These are phyloP conservation scores for Thalia dealbata DNA, from an alignment of 176 grass and related monocot genomes.

Conservation along the genomic window DNA sequence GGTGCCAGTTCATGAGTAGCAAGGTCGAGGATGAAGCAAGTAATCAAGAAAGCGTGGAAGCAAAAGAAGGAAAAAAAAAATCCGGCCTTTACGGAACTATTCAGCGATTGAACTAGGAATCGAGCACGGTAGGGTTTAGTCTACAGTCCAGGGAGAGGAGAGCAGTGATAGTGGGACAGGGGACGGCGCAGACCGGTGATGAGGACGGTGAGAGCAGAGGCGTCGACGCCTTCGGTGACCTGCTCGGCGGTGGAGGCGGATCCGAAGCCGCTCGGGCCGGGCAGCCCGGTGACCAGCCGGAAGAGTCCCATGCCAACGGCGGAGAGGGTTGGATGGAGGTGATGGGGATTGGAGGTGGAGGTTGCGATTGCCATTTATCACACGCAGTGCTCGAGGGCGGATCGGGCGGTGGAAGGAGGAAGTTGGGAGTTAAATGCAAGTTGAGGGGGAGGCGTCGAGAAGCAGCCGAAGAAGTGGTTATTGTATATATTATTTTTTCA, in stretches of 20 bases:
- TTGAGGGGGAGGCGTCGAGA: too few relatives aligned
- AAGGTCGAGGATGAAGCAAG: too few relatives aligned
- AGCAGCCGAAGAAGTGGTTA: too few relatives aligned
- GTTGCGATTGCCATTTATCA: too few relatives aligned
- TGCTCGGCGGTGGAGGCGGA: conserved; percentile 75
- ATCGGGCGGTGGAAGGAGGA: too few relatives aligned
- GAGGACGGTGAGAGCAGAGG: conserved; percentile 55
- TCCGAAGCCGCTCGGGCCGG: conserved; percentile 70
- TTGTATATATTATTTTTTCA: too few relatives aligned
- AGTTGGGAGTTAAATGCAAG: too few relatives aligned
- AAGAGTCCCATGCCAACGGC: conserved; percentile 36
- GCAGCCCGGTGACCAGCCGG: conserved; percentile 56
- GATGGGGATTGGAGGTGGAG: neutral
- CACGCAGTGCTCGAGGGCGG: too few relatives aligned
- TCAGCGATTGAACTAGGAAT: neutral
- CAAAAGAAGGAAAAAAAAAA: neutral
- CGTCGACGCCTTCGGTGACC: conserved; percentile 59
- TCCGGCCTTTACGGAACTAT: neutral
- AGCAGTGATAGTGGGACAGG: neutral
- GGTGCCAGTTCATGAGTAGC: too few relatives aligned
- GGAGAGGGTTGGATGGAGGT: neutral
- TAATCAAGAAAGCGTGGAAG: too few relatives aligned
- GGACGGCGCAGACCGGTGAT: conserved; percentile 45
- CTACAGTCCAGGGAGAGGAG: too few relatives aligned
- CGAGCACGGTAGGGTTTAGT: too few relatives aligned